A percentile compares a stretch with the other conserved stretches of the same genome.
phyloP scores from a whole-genome alignment of 1,139 yeast genomes.

The Lodderomyces theae region DNA sequence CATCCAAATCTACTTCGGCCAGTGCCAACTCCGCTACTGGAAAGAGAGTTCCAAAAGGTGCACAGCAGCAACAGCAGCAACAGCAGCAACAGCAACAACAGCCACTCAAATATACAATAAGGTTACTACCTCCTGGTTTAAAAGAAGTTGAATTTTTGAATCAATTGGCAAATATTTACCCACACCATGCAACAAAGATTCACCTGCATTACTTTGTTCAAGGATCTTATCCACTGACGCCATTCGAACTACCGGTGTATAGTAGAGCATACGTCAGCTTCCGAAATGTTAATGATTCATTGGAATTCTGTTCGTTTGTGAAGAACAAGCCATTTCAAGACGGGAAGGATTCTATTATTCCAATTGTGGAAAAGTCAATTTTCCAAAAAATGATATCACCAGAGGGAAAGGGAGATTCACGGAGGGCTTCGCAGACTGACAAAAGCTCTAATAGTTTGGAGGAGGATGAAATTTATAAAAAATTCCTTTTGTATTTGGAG shows the following conservation, averaged over 20 bases:
- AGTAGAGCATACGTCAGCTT: constrained; percentile 31
- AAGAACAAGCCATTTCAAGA: constrained; percentile 24
- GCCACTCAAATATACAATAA: constrained; percentile 14
- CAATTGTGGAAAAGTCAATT: constrained; percentile 23
- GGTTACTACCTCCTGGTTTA: constrained; percentile 23
- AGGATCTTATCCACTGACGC: constrained; percentile 20
- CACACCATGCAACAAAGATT: constrained; percentile 15
- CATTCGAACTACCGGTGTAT: constrained; percentile 27
- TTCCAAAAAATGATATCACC: constrained; percentile 20
- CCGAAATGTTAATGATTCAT: constrained; percentile 14
- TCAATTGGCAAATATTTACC: constrained; percentile 18
- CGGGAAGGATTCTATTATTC: constrained; percentile 23
- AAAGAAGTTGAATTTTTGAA: constrained; percentile 18
- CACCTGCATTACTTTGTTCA: constrained; percentile 18
- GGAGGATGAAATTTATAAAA: constrained; percentile 14
- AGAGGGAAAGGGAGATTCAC: not conserved
- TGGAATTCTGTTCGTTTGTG: constrained; percentile 17
- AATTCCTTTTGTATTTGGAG: constrained; percentile 12
- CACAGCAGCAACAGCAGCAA: not conserved
- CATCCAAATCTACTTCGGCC: not conserved
- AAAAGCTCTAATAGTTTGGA: constrained; percentile 8
- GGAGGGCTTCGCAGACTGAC: not conserved
- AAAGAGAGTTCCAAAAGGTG: not conserved
- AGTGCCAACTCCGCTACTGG: not conserved
- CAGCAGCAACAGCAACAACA: too few relatives aligned